Evolutionary conservation across 2,329 filamentous ascomycete genomes (phyloP).

Genomic region (Penicillium italicum): DNA sequence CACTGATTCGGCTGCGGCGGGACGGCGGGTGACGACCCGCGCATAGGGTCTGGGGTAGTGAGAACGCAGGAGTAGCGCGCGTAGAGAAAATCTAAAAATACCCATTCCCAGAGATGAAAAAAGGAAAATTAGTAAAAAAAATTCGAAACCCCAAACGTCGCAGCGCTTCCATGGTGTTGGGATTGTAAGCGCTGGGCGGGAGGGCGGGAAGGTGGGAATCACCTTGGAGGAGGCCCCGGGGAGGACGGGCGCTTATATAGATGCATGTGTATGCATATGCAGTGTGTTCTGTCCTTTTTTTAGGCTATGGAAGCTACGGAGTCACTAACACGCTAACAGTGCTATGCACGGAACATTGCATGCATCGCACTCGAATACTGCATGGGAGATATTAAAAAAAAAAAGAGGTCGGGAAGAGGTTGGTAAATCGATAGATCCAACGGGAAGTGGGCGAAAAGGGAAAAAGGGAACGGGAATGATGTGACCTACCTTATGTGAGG

Average conservation of each 20-base stretch:
- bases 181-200: conserved; percentile 16
- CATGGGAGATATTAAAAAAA: not conserved
- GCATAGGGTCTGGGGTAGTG: not conserved
- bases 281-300: conserved; percentile 12
- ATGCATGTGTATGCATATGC: conserved; percentile 5
- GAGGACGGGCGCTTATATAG: conserved; percentile 21
- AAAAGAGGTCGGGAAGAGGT: conserved; percentile 8
- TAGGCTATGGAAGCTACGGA: no score
- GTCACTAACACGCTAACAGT: not conserved
- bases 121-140: not conserved
- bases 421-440: conserved; percentile 13
- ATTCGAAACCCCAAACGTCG: not conserved
- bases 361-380: conserved; percentile 10
- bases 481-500: conserved; percentile 22
- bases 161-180: conserved; percentile 4
- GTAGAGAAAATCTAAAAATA: not conserved
- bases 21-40: not conserved
- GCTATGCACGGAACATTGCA: conserved; percentile 15
- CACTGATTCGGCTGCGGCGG: not conserved
- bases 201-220: not conserved
- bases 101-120: no score
- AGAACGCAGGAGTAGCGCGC: not conserved
- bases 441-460: not conserved
- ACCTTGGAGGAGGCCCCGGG: not conserved
- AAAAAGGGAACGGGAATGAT: conserved; percentile 2